Percentiles rank a stretch among this genome's conserved stretches.
These are phyloP conservation scores for Backusella tarrabulga DNA, from an alignment of 192 early-diverging fungal species.

Conservation along the genomic window DNA sequence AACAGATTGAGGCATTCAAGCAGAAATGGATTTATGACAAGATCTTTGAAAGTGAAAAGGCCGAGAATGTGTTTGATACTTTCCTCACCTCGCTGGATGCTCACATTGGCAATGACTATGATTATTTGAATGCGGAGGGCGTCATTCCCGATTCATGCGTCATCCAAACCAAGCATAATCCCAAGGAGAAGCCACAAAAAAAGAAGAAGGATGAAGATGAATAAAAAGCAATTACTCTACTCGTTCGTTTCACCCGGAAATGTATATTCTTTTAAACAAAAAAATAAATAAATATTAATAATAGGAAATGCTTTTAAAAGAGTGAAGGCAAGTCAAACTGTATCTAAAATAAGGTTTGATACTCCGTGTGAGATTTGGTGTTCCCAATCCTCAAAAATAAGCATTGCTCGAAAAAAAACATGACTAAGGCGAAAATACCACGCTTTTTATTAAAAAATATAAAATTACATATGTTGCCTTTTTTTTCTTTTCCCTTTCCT, in stretches of 20 bases:
- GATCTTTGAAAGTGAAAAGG: slow-evolving; percentile 75
- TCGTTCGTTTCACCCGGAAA: background rate
- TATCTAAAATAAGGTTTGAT: background rate
- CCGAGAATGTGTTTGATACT: slow-evolving; percentile 58
- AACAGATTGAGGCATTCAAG: slow-evolving; percentile 83
- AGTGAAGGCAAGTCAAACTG: background rate
- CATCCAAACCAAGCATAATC: slow-evolving; percentile 12
- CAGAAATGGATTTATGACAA: slow-evolving; percentile 83
- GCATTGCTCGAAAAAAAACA: background rate
- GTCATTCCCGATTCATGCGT: slow-evolving; percentile 46
- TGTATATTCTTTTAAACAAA: background rate
- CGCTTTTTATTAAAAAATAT: background rate
- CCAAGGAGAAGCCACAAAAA: background rate
- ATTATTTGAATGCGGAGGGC: slow-evolving; percentile 64
- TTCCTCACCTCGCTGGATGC: slow-evolving; percentile 62
- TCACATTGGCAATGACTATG: slow-evolving; percentile 51
- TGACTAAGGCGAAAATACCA: slow-evolving; percentile 9
- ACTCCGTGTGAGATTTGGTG: background rate
- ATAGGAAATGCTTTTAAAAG: background rate
- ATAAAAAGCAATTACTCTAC: too few relatives aligned
- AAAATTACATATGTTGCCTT: background rate
- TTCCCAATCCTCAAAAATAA: background rate
- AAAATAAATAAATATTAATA: background rate
- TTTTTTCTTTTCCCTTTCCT: background rate
- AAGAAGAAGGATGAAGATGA: background rate